Evolutionary conservation across 495 filamentous ascomycete genomes (phyloP), one percentile per base, ranked within the genome.

Genomic region (Talaromyces adpressus): DNA sequence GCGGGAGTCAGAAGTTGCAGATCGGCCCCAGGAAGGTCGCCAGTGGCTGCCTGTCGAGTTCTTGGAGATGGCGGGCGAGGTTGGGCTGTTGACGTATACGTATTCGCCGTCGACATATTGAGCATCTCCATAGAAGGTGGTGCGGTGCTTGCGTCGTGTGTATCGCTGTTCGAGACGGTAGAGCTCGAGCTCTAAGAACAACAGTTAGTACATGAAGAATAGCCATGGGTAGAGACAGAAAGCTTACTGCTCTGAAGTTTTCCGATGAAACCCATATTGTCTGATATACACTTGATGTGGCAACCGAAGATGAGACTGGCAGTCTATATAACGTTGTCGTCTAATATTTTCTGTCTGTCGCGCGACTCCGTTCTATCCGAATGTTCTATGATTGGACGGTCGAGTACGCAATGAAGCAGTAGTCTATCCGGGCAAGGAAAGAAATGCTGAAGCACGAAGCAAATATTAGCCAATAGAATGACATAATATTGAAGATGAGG

Each of bases 51-150:
- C 77, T 2, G 75, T 79, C 2, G 78, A 79, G 36, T 76, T 71
- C 66, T 81, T 79, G 25, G 77, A 77, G 57, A 75, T 71, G 7
- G 76, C 72, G 0, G 77, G 75, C 18, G 75, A 77, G 53, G 39
- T 66, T 69, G 60, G 69, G 11, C 52, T 22, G 20, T 56, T 56
- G 22, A 14, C 67, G 78, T 89, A 92, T 70, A 95, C 82, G 78
- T 94, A 97, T 77, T 97, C 93, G 72, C 91, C 91, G 73, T 96
- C 89, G 67, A 96, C 88, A 73, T 97, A 97, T 71, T 87, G 83
- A 22, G 91, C 93, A 68, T 91, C 91, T 63, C 85, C 88, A 72
- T 89, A 85, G 76, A 95, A 96, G 64, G 88, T 92, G 61, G 85
- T 91, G 77, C 92, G 91, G 65, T 91, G 87, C 67, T 90, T 89